Evolutionary conservation across 129 eudicot species (phyloP).

Genomic region (Tanacetum coccineum): DNA sequence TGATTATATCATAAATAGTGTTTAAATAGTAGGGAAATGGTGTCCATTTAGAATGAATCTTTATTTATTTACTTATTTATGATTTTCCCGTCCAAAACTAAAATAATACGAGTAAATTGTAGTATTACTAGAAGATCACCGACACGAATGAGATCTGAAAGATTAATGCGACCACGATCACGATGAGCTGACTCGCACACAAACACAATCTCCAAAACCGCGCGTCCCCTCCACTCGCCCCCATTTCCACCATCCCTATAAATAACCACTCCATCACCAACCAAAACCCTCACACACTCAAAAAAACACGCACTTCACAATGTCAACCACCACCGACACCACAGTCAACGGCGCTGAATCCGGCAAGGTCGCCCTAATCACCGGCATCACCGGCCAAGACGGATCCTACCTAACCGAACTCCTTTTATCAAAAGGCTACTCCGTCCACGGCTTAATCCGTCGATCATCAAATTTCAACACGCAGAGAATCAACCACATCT

Average conservation of each 20-base stretch:
- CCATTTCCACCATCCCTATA: neutral
- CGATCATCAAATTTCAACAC: constrained; percentile 96
- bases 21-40: too few species aligned
- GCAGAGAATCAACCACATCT: constrained; percentile 94
- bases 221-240: constrained; percentile 28
- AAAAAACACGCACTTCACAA: constrained; percentile 16
- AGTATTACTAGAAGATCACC: neutral
- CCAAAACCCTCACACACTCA: constrained; percentile 8
- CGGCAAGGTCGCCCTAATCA: constrained; percentile 65
- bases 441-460: constrained; percentile 91
- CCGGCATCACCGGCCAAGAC: constrained; percentile 98
- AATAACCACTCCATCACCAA: neutral
- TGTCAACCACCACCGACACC: constrained; percentile 51
- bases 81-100: too few species aligned
- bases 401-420: constrained; percentile 96
- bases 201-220: neutral
- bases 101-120: too few species aligned
- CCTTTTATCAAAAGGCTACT: constrained; percentile 67
- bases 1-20: too few species aligned
- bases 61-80: too few species aligned
- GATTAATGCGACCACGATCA: constrained; percentile 3
- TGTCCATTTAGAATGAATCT: too few species aligned
- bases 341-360: constrained; percentile 32
- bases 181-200: constrained; percentile 21
- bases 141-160: constrained; percentile 28